Percentiles rank a stretch among this genome's conserved stretches.
Evolutionary conservation across 2,329 filamentous ascomycete genomes (phyloP).

Genomic region (Neonectria punicea): DNA sequence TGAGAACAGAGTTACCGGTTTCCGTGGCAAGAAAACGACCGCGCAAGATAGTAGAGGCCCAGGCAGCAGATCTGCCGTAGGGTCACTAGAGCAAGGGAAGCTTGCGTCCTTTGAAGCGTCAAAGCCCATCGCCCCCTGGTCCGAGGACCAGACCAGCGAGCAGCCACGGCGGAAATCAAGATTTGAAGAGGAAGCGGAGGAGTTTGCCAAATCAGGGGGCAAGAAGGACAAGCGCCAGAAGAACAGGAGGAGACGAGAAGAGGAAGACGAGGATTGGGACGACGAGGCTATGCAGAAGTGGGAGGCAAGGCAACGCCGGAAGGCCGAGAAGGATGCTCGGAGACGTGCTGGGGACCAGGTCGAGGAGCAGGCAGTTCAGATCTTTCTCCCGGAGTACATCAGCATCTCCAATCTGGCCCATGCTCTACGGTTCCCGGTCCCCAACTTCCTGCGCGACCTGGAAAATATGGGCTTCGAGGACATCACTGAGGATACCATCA

Average conservation of each 20-base stretch:
- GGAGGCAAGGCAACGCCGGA: conserved; percentile 53
- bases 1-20: conserved; percentile 36
- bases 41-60: background rate
- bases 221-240: conserved; percentile 43
- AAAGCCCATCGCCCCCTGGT: conserved; percentile 2
- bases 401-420: conserved; percentile 84
- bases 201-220: conserved; percentile 22
- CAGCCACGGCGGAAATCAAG: conserved; percentile 44
- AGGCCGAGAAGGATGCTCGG: conserved; percentile 55
- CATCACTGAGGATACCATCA: conserved; percentile 81
- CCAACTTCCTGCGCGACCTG: conserved; percentile 79
- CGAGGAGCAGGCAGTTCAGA: conserved; percentile 60
- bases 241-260: conserved; percentile 33
- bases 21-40: conserved; percentile 26
- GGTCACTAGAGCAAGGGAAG: background rate
- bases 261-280: conserved; percentile 51
- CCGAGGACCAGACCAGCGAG: conserved; percentile 20
- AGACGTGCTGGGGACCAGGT: conserved; percentile 53
- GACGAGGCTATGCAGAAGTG: conserved; percentile 51
- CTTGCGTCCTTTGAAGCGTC: background rate
- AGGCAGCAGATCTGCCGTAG: background rate
- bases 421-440: conserved; percentile 75
- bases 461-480: conserved; percentile 91
- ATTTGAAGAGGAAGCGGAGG: conserved; percentile 44
- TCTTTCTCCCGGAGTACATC: conserved; percentile 91